phyloP scores from a whole-genome alignment of 2,329 filamentous ascomycete genomes.

The Trichoderma koningiopsis region DNA sequence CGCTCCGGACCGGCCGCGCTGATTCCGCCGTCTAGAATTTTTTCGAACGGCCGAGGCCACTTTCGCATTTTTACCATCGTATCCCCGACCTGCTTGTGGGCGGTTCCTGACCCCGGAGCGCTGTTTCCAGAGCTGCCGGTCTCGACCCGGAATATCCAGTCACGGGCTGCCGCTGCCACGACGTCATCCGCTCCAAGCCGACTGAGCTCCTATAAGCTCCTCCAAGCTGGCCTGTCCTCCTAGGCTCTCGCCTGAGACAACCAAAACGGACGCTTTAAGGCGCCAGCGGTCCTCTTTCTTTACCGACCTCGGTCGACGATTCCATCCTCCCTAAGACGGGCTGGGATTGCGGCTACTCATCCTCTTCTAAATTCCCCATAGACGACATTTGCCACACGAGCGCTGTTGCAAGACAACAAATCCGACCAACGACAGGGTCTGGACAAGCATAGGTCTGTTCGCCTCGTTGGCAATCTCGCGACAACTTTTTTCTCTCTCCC shows the following conservation, averaged over 20 bases:
- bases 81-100: conserved; percentile 26
- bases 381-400: conserved; percentile 10
- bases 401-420: background rate
- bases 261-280: conserved; percentile 55
- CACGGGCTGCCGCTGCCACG: conserved; percentile 26
- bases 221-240: conserved; percentile 28
- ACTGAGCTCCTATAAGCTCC: conserved; percentile 29
- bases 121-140: conserved; percentile 27
- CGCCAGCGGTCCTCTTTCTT: conserved; percentile 50
- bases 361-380: background rate
- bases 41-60: background rate
- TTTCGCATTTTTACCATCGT: conserved; percentile 26
- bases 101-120: conserved; percentile 11
- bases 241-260: conserved; percentile 40
- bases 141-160: conserved; percentile 25
- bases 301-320: conserved; percentile 53
- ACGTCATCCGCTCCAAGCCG: conserved; percentile 30
- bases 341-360: conserved; percentile 20
- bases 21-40: conserved; percentile 22
- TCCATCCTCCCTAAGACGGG: conserved; percentile 55
- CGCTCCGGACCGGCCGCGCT: conserved; percentile 23
- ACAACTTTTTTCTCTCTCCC: conserved; percentile 28
- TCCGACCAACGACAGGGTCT: conserved; percentile 25
- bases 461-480: conserved; percentile 27
- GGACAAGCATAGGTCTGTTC: conserved; percentile 7